A percentile compares a stretch with the other conserved stretches of the same genome.
phyloP scores from a whole-genome alignment of 495 filamentous ascomycete genomes.

The Pseudotulostoma volvatum region DNA sequence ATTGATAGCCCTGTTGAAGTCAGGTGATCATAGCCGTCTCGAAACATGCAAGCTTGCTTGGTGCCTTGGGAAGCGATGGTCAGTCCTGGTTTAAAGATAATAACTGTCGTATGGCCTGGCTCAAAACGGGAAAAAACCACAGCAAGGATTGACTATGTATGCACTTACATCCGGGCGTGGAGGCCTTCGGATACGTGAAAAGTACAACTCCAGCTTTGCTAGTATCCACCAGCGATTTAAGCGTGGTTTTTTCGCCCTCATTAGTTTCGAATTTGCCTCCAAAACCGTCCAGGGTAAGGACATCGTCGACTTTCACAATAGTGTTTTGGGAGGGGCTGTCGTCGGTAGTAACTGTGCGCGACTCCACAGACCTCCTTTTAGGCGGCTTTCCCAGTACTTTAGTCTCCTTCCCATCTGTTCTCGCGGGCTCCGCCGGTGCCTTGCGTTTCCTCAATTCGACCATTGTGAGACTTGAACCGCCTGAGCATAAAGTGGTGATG shows the following conservation, averaged over 20 bases:
- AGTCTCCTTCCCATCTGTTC: constrained; percentile 34
- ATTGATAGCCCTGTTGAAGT: constrained; percentile 69
- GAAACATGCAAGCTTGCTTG: constrained; percentile 81
- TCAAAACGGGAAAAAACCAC: too few species aligned
- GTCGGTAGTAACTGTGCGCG: constrained; percentile 11
- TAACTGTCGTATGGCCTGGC: too few species aligned
- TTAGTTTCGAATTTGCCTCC: constrained; percentile 75
- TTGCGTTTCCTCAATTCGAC: constrained; percentile 64
- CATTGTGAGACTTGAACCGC: neutral
- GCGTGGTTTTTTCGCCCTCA: constrained; percentile 58
- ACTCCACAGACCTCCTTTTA: constrained; percentile 16
- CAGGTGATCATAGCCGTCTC: constrained; percentile 61
- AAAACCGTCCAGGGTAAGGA: constrained; percentile 51
- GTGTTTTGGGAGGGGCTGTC: constrained; percentile 9
- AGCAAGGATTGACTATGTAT: neutral
- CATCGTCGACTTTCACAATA: constrained; percentile 30
- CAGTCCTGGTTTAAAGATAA: neutral
- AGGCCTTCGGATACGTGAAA: constrained; percentile 93
- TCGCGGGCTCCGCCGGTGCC: constrained; percentile 33
- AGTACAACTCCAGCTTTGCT: constrained; percentile 77
- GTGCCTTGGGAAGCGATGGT: constrained; percentile 43
- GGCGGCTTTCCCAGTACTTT: constrained; percentile 29
- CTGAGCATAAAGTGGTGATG: too few species aligned
- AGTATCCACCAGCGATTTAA: constrained; percentile 61
- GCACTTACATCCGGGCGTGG: constrained; percentile 82